Conservation (phyloP, 2,329 filamentous ascomycete species). For the Aspergillus floridensis region DNA sequence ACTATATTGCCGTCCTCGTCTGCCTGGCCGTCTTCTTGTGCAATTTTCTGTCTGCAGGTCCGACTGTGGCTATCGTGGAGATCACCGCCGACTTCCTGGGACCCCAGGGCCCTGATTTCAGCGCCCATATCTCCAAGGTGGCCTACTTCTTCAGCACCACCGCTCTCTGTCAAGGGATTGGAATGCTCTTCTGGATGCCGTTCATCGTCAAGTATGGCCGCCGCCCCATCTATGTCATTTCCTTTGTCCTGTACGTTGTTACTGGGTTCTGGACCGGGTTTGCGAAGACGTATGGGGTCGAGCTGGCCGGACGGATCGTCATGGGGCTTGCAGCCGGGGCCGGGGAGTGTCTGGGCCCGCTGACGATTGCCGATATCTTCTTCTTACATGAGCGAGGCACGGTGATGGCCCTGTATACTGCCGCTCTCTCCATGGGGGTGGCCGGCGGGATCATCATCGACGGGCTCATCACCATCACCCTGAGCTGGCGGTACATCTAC, state of each 20-base stretch:
- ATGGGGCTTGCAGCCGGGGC: conserved; percentile 52
- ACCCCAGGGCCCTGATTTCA: conserved; percentile 16
- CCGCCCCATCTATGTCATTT: conserved; percentile 25
- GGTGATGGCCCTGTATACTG: conserved; percentile 9
- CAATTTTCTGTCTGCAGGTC: conserved; percentile 58
- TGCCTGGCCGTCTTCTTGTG: conserved; percentile 52
- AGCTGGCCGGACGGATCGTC: conserved; percentile 21
- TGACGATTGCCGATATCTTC: conserved; percentile 50
- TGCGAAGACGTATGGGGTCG: conserved; percentile 30
- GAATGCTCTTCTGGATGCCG: conserved; percentile 40
- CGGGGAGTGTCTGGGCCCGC: conserved; percentile 49
- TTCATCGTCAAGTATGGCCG: conserved; percentile 38
- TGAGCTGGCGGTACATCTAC: conserved; percentile 32
- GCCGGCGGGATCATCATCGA: conserved; percentile 31
- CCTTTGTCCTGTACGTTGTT: conserved; percentile 30
- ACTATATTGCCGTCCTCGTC: conserved; percentile 7
- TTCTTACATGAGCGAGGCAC: conserved; percentile 8
- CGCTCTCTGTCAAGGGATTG: conserved; percentile 50
- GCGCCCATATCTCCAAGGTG: conserved; percentile 18
- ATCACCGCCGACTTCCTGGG: conserved; percentile 51
- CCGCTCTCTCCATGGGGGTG: conserved; percentile 26
- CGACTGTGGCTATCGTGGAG: conserved; percentile 51
- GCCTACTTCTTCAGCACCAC: conserved; percentile 56
- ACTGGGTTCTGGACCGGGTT: conserved; percentile 37
- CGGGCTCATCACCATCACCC: conserved; percentile 35